Base-by-base conservation (phyloP, 306 rosid species). In the Dryas drummondii region DNA sequence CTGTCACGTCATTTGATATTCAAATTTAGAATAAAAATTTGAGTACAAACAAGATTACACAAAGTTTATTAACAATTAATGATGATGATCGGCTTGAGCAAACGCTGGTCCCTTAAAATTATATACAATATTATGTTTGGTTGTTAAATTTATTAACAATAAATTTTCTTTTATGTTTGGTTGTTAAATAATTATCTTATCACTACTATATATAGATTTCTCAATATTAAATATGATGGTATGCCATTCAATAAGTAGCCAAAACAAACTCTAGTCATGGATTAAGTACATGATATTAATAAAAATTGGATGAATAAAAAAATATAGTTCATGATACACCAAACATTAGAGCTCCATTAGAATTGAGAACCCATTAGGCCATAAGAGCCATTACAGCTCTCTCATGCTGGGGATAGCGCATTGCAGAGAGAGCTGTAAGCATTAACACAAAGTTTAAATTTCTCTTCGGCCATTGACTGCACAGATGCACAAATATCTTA, bases 381-480 rank as follows among this genome's bases (percentile, higher is more conserved):
- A 7, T n/a, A 7, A 71, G 68, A 68, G 53, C 47, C 51, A 78
- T 46, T 15, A 17, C n/a, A n/a, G n/a, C n/a, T n/a, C n/a, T n/a
- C n/a, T 81, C 82, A 89, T 9, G 90, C 84, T 1, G 88, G 69
- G 78, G 94, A 80, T 68, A 91, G 80, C 40, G 90, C 92, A 76
- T 76, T 76, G 85, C 91, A 85, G 76, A 93, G 80, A 40, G 98
- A 85, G 57, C 88, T 89, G 90, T 93, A 93, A 7, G 98, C 96
- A 82, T 74, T 81, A 51, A 85, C 85, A 75, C 96, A 94, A 0
- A 72, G 76, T 79, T 86, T 94, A 81, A 94, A 94, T 80, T 88
- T 94, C 79, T 94, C 98, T 81, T 81, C 94, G 46, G 96, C 97
- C 75, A 81, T 72, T 65, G 78, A 91, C 96, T 90, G 93, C 69